Evolutionary conservation across 331 rosid genomes (phyloP).

Genomic region (Spiraea crenata): DNA sequence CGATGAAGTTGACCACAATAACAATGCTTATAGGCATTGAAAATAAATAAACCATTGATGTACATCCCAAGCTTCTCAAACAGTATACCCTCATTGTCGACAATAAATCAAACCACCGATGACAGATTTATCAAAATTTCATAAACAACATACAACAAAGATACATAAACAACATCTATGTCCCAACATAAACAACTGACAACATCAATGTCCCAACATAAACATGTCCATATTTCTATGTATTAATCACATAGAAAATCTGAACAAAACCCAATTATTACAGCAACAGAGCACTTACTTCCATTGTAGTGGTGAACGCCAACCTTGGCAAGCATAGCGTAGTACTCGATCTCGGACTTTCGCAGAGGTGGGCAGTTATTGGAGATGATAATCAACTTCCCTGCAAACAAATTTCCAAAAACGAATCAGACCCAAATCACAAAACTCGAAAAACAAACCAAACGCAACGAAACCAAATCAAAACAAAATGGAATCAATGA

Average conservation of each 20-base stretch:
- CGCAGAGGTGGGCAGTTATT: constrained; percentile 86
- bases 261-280: neutral
- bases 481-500: neutral
- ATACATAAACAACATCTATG: neutral
- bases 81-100: too few species aligned
- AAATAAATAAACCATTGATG: too few species aligned
- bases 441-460: neutral
- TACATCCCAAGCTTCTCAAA: too few species aligned
- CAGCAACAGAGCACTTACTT: constrained; percentile 48
- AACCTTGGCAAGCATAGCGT: constrained; percentile 86
- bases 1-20: too few species aligned
- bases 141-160: too few species aligned
- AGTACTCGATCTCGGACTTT: constrained; percentile 84
- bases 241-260: neutral
- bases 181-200: neutral
- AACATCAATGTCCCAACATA: too few species aligned
- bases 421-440: neutral
- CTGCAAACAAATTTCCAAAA: constrained; percentile 26
- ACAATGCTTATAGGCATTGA: too few species aligned
- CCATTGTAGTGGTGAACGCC: constrained; percentile 82
- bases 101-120: too few species aligned
- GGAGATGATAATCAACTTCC: constrained; percentile 73
- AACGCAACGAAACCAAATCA: neutral
- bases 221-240: too few species aligned
- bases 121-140: too few species aligned